Evolutionary conservation across 2,329 filamentous ascomycete species (phyloP).

Genomic region (Diaporthe nobilis): DNA sequence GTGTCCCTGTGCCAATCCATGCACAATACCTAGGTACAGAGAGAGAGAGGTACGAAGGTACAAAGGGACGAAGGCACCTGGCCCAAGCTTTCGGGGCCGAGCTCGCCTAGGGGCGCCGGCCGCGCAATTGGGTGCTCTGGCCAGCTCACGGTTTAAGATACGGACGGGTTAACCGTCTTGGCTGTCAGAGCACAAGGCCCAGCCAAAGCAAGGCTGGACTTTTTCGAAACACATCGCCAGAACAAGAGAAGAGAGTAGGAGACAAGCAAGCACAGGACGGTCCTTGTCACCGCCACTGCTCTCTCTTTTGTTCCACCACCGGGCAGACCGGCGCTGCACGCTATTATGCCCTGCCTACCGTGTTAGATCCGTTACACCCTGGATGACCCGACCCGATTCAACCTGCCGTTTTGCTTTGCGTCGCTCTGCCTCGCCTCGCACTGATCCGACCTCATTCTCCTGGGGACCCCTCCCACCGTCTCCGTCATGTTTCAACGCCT

Average conservation of each 20-base stretch:
- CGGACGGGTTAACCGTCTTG: slow-evolving; percentile 19
- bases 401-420: slow-evolving; percentile 12
- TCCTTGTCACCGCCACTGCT: neutral
- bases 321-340: slow-evolving; percentile 22
- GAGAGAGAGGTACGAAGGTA: neutral
- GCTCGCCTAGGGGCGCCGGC: slow-evolving; percentile 9
- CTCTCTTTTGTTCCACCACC: neutral
- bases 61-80: neutral
- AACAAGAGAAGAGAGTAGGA: neutral
- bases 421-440: neutral
- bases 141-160: slow-evolving; percentile 29
- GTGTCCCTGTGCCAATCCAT: neutral
- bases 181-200: slow-evolving; percentile 25
- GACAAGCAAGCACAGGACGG: neutral
- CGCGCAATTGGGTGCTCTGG: slow-evolving; percentile 21
- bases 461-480: neutral
- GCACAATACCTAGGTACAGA: too few relatives aligned
- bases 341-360: slow-evolving; percentile 19
- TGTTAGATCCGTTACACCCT: neutral
- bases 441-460: neutral
- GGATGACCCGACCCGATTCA: neutral
- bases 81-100: slow-evolving; percentile 28
- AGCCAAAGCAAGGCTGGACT: slow-evolving; percentile 19
- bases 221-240: slow-evolving; percentile 33
- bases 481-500: slow-evolving; percentile 71